These are phyloP conservation scores for Byssoonygena ceratinophila DNA, from an alignment of 2,329 filamentous ascomycete species.

Conservation along the genomic window DNA sequence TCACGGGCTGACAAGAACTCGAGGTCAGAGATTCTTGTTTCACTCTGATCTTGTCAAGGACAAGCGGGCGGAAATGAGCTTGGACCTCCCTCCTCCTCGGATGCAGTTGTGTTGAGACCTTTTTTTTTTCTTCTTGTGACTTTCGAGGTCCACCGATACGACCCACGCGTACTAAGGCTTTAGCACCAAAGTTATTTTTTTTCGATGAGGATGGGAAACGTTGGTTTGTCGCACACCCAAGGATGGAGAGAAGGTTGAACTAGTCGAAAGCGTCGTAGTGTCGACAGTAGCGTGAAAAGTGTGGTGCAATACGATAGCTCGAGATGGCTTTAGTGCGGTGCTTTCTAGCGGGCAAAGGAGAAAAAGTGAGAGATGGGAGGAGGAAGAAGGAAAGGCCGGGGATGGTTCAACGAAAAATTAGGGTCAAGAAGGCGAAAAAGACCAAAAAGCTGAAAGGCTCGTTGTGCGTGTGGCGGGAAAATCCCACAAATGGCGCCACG, in stretches of 20 bases:
- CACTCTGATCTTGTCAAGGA: background rate
- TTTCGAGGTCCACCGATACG: constrained; percentile 8
- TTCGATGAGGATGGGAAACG: background rate
- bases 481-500: background rate
- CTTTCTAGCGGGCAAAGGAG: background rate
- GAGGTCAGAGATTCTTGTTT: background rate
- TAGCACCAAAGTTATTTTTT: constrained; percentile 11
- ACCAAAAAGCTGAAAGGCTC: background rate
- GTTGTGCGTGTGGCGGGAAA: constrained; percentile 1
- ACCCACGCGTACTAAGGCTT: constrained; percentile 8
- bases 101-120: constrained; percentile 3
- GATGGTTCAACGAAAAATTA: background rate
- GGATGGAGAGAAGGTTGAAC: constrained; percentile 2
- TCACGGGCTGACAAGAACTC: background rate
- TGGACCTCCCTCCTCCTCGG: constrained; percentile 3
- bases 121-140: constrained; percentile 10
- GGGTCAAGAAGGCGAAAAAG: constrained; percentile 1
- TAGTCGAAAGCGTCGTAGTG: constrained; percentile 13
- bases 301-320: constrained; percentile 6
- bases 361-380: background rate
- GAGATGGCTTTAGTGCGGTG: constrained; percentile 10
- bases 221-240: constrained; percentile 7
- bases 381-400: constrained; percentile 6
- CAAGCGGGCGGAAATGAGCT: background rate
- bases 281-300: constrained; percentile 4